phyloP scores from a whole-genome alignment of 345 rosid genomes.

The Ceriops zippeliana region DNA sequence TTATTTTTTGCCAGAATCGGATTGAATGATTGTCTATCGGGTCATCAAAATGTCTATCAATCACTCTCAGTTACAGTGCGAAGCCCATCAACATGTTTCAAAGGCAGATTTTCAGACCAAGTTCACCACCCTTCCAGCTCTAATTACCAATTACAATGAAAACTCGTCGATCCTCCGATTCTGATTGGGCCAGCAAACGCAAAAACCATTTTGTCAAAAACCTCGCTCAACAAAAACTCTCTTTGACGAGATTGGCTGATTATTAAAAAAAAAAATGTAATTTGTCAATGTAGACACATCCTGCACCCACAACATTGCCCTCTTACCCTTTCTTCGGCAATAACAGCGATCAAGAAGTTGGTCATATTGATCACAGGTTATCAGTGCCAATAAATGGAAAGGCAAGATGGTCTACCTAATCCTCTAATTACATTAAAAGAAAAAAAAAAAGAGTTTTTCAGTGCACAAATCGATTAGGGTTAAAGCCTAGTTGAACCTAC shows the following conservation, averaged over 20 bases:
- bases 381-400: neutral
- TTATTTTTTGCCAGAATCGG: neutral
- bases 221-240: too few relatives aligned
- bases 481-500: too few relatives aligned
- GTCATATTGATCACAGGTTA: neutral
- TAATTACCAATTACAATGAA: neutral
- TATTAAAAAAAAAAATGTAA: too few relatives aligned
- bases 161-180: too few relatives aligned
- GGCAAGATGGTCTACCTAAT: neutral
- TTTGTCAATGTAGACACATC: constrained; percentile 2
- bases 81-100: constrained; percentile 7
- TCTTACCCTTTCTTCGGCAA: neutral
- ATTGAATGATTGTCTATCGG: neutral
- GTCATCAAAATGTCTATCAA: constrained; percentile 4
- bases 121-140: constrained; percentile 1
- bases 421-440: neutral
- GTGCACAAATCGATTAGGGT: neutral
- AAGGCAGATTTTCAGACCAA: constrained; percentile 8
- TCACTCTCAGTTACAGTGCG: constrained; percentile 9
- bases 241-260: too few relatives aligned
- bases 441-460: too few relatives aligned
- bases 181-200: neutral
- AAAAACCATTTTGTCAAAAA: neutral
- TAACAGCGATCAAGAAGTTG: neutral
- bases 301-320: constrained; percentile 4